Evolutionary conservation across 495 filamentous ascomycete species (phyloP).

Genomic region (Penicillium samsonianum): DNA sequence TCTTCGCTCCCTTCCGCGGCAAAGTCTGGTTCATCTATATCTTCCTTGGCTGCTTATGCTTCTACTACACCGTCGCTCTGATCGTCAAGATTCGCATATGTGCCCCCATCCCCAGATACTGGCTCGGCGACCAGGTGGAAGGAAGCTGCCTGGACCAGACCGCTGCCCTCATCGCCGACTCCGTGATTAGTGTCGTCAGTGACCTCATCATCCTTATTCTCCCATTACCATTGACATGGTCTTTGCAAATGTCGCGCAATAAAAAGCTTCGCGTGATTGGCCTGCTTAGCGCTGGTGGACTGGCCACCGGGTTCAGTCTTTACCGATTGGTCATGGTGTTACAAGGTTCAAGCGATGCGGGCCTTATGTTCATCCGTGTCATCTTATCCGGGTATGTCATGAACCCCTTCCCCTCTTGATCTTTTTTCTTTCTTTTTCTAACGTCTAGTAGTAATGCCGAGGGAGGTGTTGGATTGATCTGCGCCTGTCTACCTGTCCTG

Average conservation of each 20-base stretch:
- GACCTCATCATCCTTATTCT: conserved; percentile 49
- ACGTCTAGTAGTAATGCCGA: conserved; percentile 44
- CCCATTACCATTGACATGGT: conserved; percentile 50
- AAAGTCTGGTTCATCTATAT: conserved; percentile 46
- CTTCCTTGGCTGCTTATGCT: conserved; percentile 50
- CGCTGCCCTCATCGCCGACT: conserved; percentile 48
- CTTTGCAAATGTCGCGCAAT: conserved; percentile 47
- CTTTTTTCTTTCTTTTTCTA: conserved; percentile 7
- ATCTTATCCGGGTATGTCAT: conserved; percentile 48
- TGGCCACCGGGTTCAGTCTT: conserved; percentile 49
- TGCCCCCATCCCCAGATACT: conserved; percentile 24
- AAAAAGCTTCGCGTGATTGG: conserved; percentile 49
- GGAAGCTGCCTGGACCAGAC: conserved; percentile 44
- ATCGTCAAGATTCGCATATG: conserved; percentile 33
- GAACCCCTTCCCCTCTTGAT: background rate
- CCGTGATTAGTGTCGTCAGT: conserved; percentile 48
- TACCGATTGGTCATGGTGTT: conserved; percentile 47
- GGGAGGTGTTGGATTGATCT: conserved; percentile 49
- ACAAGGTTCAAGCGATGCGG: conserved; percentile 37
- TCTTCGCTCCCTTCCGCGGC: conserved; percentile 45
- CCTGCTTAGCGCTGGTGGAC: conserved; percentile 47
- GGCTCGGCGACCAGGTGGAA: conserved; percentile 19
- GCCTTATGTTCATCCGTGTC: conserved; percentile 45
- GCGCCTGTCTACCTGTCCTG: conserved; percentile 47
- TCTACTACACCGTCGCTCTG: conserved; percentile 27